phyloP scores from a whole-genome alignment of 1,284 basidiomycete genomes.

The Cutaneotrichosporon spelunceum region DNA sequence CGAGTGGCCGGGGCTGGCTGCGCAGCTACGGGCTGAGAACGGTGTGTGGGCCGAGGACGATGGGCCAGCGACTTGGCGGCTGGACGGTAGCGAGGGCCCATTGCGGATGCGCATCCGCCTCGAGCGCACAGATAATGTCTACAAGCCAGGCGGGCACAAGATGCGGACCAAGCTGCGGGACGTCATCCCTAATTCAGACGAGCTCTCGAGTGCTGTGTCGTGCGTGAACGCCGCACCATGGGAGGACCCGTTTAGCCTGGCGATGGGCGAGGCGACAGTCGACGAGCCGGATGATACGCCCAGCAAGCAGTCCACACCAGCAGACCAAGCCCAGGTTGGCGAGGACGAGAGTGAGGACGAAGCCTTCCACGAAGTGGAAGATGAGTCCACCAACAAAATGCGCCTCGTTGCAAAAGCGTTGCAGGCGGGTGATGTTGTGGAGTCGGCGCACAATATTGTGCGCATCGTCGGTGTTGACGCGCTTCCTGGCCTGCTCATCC shows the following conservation, averaged over 20 bases:
- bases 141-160: constrained; percentile 6
- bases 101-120: constrained; percentile 60
- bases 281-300: constrained; percentile 52
- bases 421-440: constrained; percentile 84
- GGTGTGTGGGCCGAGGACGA: constrained; percentile 68
- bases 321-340: background rate
- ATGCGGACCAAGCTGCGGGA: constrained; percentile 52
- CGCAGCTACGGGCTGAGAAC: constrained; percentile 57
- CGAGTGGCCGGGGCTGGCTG: constrained; percentile 49
- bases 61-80: constrained; percentile 60
- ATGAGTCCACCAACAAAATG: constrained; percentile 65
- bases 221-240: constrained; percentile 69
- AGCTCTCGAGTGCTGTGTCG: constrained; percentile 60
- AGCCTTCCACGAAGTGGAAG: constrained; percentile 39
- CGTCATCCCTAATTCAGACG: constrained; percentile 59
- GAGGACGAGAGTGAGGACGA: constrained; percentile 25
- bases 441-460: constrained; percentile 75
- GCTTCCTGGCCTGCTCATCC: constrained; percentile 77
- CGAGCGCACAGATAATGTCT: constrained; percentile 32
- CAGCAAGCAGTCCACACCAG: background rate
- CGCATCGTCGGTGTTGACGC: constrained; percentile 80
- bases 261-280: constrained; percentile 61
- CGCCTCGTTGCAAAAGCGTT: constrained; percentile 56
- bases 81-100: constrained; percentile 86
- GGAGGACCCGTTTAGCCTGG: constrained; percentile 73